Conservation (phyloP, 345 rosid species). For the Acer saccharum region DNA sequence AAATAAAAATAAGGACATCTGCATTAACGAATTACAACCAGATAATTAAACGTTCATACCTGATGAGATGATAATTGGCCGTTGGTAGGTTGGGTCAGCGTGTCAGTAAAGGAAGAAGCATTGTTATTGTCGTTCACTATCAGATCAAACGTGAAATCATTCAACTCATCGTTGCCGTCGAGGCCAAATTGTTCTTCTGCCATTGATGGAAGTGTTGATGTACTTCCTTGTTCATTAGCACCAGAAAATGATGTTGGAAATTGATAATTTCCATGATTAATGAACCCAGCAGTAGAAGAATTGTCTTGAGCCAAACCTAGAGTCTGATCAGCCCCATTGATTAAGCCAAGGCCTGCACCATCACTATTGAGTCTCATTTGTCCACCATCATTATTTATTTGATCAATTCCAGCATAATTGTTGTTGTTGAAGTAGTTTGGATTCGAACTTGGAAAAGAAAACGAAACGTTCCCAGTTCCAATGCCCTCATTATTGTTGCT, state of each 20-base stretch:
- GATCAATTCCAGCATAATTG: too few relatives aligned
- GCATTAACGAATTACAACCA: not conserved
- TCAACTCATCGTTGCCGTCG: slow-evolving; percentile 12
- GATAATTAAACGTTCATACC: not conserved
- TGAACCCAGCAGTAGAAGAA: not conserved
- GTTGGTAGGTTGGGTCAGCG: not conserved
- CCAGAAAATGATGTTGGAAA: slow-evolving; percentile 1
- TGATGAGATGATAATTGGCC: not conserved
- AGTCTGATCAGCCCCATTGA: slow-evolving; percentile 1
- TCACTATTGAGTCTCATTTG: not conserved
- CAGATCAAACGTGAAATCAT: not conserved
- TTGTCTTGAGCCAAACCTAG: not conserved
- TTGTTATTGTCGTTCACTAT: not conserved
- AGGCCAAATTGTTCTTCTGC: slow-evolving; percentile 11
- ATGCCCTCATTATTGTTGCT: not conserved
- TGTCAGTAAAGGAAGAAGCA: not conserved
- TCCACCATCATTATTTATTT: slow-evolving; percentile 1
- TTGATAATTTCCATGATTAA: not conserved
- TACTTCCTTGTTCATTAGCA: slow-evolving; percentile 10
- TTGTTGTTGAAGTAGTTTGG: not conserved
- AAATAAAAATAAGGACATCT: not conserved
- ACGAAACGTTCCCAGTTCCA: not conserved
- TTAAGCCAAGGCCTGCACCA: not conserved
- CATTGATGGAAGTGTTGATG: not conserved
- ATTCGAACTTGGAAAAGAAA: not conserved